Evolutionary conservation across 2,329 filamentous ascomycete species (phyloP).

Genomic region (Hirsutella rhossiliensis): DNA sequence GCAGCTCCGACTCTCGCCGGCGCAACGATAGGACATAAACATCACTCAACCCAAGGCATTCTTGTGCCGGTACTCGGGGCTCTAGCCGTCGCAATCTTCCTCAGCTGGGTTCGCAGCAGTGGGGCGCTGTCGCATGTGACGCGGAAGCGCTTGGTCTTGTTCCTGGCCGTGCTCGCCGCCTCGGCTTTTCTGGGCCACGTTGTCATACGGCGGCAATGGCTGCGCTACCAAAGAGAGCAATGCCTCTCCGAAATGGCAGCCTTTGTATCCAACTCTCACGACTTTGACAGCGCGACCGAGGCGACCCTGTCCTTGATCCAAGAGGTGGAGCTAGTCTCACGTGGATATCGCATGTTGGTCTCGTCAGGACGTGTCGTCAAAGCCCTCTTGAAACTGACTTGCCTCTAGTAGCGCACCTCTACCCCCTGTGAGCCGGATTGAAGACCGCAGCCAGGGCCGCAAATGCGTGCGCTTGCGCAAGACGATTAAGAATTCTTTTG

Average conservation of each 20-base stretch:
- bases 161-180: constrained; percentile 40
- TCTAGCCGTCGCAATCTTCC: constrained; percentile 54
- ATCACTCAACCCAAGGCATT: constrained; percentile 30
- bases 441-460: constrained; percentile 67
- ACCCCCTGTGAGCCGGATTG: constrained; percentile 83
- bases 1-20: constrained; percentile 8
- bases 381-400: neutral
- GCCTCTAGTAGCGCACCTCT: constrained; percentile 64
- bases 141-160: constrained; percentile 39
- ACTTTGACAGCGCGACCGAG: constrained; percentile 65
- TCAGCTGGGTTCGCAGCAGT: constrained; percentile 56
- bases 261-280: constrained; percentile 64
- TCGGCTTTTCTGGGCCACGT: constrained; percentile 48
- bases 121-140: constrained; percentile 35
- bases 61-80: constrained; percentile 40
- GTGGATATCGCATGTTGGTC: constrained; percentile 72
- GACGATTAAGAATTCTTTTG: constrained; percentile 58
- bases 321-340: constrained; percentile 89
- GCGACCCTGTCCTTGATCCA: constrained; percentile 75
- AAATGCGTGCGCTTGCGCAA: constrained; percentile 72
- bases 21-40: constrained; percentile 4
- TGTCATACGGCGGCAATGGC: constrained; percentile 68
- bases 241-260: constrained; percentile 56
- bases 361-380: neutral
- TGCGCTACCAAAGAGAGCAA: constrained; percentile 65